These are phyloP conservation scores for Thielaviopsis ethacetica DNA, from an alignment of 2,329 filamentous ascomycete species.

Conservation along the genomic window DNA sequence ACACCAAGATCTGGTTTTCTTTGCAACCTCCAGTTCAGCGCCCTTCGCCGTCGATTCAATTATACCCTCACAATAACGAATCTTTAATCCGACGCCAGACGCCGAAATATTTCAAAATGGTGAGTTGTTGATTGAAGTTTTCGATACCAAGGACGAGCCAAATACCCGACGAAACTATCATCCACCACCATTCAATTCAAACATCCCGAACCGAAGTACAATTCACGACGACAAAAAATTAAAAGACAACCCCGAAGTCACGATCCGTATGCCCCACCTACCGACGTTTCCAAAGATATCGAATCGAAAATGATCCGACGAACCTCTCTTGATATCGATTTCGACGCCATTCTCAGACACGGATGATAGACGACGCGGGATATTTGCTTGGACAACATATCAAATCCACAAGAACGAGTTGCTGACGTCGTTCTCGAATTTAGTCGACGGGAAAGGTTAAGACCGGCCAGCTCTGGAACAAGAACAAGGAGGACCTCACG, in stretches of 20 bases:
- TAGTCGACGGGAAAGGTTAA: conserved; percentile 58
- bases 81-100: conserved; percentile 11
- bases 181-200: neutral
- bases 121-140: conserved; percentile 7
- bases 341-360: no score
- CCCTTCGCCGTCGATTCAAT: conserved; percentile 11
- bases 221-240: conserved; percentile 1
- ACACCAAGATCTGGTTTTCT: conserved; percentile 12
- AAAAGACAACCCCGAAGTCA: neutral
- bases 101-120: conserved; percentile 13
- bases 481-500: conserved; percentile 96
- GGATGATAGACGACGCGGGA: neutral
- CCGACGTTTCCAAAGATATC: neutral
- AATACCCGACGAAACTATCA: neutral
- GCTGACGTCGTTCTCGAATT: conserved; percentile 12
- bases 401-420: conserved; percentile 4
- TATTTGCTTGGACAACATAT: neutral
- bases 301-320: neutral
- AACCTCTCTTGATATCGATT: neutral
- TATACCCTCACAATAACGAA: conserved; percentile 11
- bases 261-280: neutral
- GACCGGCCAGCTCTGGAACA: conserved; percentile 91
- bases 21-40: conserved; percentile 11
- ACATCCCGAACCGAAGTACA: neutral
- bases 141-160: conserved; percentile 1